These are phyloP conservation scores for Kazachstania taianensis DNA, from an alignment of 805 yeast genomes.

Conservation along the genomic window DNA sequence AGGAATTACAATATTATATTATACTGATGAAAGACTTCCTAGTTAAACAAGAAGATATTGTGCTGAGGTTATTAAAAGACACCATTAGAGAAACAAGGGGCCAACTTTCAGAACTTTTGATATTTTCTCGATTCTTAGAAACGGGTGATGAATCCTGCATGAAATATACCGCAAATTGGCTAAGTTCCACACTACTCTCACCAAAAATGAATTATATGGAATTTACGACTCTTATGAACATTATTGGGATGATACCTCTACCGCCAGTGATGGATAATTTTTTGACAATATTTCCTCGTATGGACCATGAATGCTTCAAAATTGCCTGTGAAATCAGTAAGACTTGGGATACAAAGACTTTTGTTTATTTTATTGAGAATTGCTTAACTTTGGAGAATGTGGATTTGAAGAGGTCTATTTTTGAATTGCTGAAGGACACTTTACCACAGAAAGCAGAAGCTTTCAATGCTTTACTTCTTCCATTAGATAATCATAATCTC, in stretches of 20 bases:
- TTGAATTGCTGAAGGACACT: neutral
- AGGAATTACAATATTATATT: too few relatives aligned
- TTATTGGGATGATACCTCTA: slow-evolving; percentile 11
- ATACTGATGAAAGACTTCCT: neutral
- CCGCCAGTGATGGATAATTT: slow-evolving; percentile 13
- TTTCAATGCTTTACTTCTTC: neutral
- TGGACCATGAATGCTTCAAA: neutral
- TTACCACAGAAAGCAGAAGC: neutral
- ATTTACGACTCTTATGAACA: slow-evolving; percentile 10
- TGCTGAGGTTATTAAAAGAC: slow-evolving; percentile 10
- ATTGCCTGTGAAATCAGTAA: neutral
- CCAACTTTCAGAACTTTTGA: slow-evolving; percentile 8
- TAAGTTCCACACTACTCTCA: slow-evolving; percentile 19
- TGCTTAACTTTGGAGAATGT: neutral
- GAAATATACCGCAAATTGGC: slow-evolving; percentile 16
- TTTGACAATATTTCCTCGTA: slow-evolving; percentile 4
- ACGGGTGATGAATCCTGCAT: slow-evolving; percentile 5
- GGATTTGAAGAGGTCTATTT: neutral
- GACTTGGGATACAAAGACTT: neutral
- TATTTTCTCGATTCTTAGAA: neutral
- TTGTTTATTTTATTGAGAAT: neutral
- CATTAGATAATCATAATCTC: too few relatives aligned
- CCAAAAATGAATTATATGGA: slow-evolving; percentile 10
- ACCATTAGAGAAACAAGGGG: slow-evolving; percentile 6
- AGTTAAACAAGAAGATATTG: neutral